Base-by-base conservation (phyloP, 1,284 basidiomycete genomes). In the Puccinia brachypodii region DNA sequence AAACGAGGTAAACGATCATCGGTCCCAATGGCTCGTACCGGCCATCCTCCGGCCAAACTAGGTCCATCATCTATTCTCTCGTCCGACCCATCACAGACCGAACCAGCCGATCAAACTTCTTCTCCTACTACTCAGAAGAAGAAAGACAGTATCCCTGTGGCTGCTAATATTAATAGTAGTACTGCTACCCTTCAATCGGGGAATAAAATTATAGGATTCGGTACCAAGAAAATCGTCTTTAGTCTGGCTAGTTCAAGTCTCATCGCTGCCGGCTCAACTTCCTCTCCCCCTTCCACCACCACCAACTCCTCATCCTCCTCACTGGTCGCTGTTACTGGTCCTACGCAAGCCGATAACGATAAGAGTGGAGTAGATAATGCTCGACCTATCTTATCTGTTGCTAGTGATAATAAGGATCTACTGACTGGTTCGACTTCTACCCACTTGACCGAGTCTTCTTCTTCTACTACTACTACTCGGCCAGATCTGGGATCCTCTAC, bases 1-100 rank as follows among this genome's bases (percentile, higher is more conserved):
- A 76, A 76, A 25, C 33, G 73, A 3, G 73, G 58, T 8, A 76
- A n/a, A 76, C 33, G 42, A 2, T 76, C 64, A 68, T 60, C 71
- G 2, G 42, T 56, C 1, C 47, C 71, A 7, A 71, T 44, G 40
- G 44, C 68, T 16, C 40, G 68, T 8, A n/a, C 25, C 28, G 40
- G 64, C n/a, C n/a, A n/a, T n/a, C n/a, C n/a, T n/a, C n/a, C 64
- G 13, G 7, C 64, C 40, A 40, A 68, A 42, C 47, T 50, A 50
- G 47, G 11, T 36, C 62, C 31, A 64, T 11, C 11, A n/a, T n/a
- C n/a, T n/a, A n/a, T n/a, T 25, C 53, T 25, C 13, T 11, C 53
- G 6, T 25, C n/a, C 28, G 56, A 13, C 56, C 11, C 16, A 8
- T 4, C 2, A 58, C 9, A 58, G 2, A 13, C 28, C 60, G 28